A percentile compares a stretch with the other conserved stretches of the same genome.
Evolutionary conservation across 495 filamentous ascomycete genomes (phyloP).

Genomic region (Aspergillus ostianus): DNA sequence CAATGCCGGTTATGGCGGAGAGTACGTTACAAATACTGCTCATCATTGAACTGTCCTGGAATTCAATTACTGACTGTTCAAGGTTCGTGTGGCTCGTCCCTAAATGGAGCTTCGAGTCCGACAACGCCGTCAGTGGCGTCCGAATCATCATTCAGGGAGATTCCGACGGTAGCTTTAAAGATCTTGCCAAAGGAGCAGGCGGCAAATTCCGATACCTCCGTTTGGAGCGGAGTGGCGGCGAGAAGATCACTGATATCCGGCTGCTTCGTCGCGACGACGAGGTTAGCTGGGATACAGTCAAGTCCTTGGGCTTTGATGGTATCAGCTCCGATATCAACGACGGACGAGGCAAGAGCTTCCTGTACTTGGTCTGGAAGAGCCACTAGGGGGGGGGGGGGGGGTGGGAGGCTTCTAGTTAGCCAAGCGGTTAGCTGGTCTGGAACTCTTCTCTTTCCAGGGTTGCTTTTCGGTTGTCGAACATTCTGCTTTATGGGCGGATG

Average conservation of each 20-base stretch:
- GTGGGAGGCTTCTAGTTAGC: too few species aligned
- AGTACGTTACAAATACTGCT: background rate
- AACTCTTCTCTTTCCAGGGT: too few species aligned
- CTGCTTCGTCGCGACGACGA: background rate
- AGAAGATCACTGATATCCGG: background rate
- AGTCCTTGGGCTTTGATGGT: background rate
- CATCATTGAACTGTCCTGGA: too few species aligned
- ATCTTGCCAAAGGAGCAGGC: background rate
- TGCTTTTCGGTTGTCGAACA: too few species aligned
- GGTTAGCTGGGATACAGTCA: background rate
- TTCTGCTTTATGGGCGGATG: too few species aligned
- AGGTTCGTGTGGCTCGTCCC: constrained; percentile 1
- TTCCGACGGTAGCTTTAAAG: background rate
- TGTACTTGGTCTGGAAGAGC: background rate
- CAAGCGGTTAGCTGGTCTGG: too few species aligned
- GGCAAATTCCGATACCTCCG: background rate
- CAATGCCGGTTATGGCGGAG: background rate
- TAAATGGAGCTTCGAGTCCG: background rate
- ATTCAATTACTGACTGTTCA: too few species aligned
- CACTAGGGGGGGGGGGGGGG: background rate
- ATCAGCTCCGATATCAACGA: background rate
- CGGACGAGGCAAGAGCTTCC: background rate
- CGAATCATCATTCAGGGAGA: background rate
- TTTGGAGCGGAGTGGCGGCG: background rate
- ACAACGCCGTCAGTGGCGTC: background rate